Evolutionary conservation across 306 rosid species (phyloP), one percentile per base, ranked within the genome.

Genomic region (Myrica gale): DNA sequence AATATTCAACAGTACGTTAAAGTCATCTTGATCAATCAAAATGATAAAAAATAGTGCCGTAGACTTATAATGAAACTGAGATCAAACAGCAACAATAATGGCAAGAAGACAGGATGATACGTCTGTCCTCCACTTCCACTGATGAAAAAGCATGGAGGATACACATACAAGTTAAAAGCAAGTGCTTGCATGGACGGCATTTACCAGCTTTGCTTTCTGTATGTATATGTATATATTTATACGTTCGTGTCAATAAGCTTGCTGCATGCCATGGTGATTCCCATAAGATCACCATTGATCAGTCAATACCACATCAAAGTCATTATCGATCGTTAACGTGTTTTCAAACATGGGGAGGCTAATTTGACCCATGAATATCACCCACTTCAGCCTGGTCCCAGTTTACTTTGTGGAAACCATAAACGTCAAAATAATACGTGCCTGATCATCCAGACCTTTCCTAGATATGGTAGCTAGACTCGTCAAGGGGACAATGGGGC

Each of bases 61-160:
- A 79, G 79, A 79, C 58, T 81, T 76, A 65, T 79, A 66, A 77
- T 74, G 52, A 51, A 76, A 80, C 62, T 81, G 74, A 66, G 79
- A 83, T 71, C 55, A 79, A 77, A 70, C 13, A 48, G 13, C 52
- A 10, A 77, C 71, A 79, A 81, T 81, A 75, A 77, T 81, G 69
- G 67, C 80, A 77, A 79, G 76, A 77, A 80, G 88, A 85, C 85
- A 74, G 44, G 74, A 74, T 23, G 37, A 70, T 68, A 75, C 41
- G 42, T 46, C 56, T 71, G 83, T 60, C 86, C 60, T 68, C 76
- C 79, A 74, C 83, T 82, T 81, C 74, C 79, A 54, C 51, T 21
- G 66, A 63, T 42, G 78, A 58, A 55, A 79, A 79, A 61, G 71
- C 39, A 21, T 44, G 44, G 45, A 72, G 66, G 75, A 73, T 68